Base-by-base conservation (phyloP, 106 monocot species). In the Vanilla planifolia region DNA sequence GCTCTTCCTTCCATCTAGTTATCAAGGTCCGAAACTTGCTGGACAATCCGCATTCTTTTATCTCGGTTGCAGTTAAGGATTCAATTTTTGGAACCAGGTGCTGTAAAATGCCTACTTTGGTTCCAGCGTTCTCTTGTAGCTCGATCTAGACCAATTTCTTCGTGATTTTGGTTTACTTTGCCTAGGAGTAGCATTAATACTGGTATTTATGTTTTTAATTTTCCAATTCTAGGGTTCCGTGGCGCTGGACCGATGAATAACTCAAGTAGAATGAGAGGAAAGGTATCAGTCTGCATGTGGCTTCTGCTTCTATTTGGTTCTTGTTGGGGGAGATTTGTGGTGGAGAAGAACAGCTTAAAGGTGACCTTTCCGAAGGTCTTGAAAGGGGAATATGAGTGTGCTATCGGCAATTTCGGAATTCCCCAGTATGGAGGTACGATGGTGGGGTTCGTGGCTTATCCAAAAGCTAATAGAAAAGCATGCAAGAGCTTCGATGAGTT, bases 391-490 rank as follows among this genome's bases (percentile, higher is more conserved):
- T 56, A 69, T 41, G 62, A 68, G 50, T 68, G 69, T 28, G 68
- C 69, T 1, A 69, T 75, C 55, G 68, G 68, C 6, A 74, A 74
- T 41, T 74, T 74, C 34, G 74, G 74, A 4, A 61, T 74, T 36
- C 82, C 82, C n/a, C 61, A 77, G 37, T 82, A 82, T 33, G 82
- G 82, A 2, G 82, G 82, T 11, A 69, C 82, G n/a, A 82, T 82
- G 77, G 61, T 77, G 20, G 82, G 83, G 22, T 37, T 83, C 16
- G 70, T 78, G 17, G 33, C 41, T 25, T 75, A 74, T 34, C 83
- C 78, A 15, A 73, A 69, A 34, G 50, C 65, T 25, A 78, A 78
- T 22, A 29, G 43, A 14, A 78, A 74, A 50, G 83, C 36, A 29
- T 83, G 83, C 61, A 65, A 74, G 73, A 43, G 39, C 20, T 83